Conservation (phyloP, 2,329 filamentous ascomycete genomes). For the Decorospora gaudefroyi region DNA sequence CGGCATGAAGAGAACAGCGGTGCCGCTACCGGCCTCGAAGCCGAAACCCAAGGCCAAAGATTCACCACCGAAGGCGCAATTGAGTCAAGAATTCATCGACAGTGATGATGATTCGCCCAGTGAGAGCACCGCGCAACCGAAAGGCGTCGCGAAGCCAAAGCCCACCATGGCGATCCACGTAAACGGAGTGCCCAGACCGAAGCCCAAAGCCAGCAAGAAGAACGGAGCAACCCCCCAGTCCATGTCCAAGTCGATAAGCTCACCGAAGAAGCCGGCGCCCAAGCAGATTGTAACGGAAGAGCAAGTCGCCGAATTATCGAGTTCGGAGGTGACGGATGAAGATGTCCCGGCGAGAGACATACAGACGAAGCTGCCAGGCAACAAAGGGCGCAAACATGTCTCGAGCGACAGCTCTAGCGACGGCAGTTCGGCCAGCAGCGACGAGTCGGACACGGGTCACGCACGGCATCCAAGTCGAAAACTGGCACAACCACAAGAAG, state of each 20-base stretch:
- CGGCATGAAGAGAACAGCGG: constrained; percentile 42
- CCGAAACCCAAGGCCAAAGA: constrained; percentile 30
- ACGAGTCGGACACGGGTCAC: constrained; percentile 45
- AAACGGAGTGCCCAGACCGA: constrained; percentile 31
- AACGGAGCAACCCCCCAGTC: constrained; percentile 14
- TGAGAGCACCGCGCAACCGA: constrained; percentile 25
- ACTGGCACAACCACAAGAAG: constrained; percentile 13
- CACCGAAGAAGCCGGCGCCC: constrained; percentile 26
- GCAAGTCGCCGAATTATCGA: constrained; percentile 30
- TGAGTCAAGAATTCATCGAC: constrained; percentile 46
- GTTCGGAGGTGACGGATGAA: constrained; percentile 33
- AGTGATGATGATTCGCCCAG: constrained; percentile 41
- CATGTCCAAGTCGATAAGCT: constrained; percentile 17
- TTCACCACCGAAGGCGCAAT: constrained; percentile 27
- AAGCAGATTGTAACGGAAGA: constrained; percentile 29
- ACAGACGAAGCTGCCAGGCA: constrained; percentile 22
- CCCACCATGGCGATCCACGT: constrained; percentile 40
- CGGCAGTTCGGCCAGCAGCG: constrained; percentile 41
- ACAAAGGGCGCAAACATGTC: constrained; percentile 17
- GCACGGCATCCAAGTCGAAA: constrained; percentile 25
- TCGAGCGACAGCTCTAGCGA: constrained; percentile 21
- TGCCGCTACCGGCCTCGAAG: constrained; percentile 41
- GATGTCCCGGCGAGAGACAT: constrained; percentile 24
- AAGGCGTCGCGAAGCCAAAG: constrained; percentile 27
- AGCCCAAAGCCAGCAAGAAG: constrained; percentile 20